Percentiles rank a stretch among this genome's conserved stretches.
Evolutionary conservation across 306 rosid species (phyloP).

Genomic region (Cyclanthera cordifolia): DNA sequence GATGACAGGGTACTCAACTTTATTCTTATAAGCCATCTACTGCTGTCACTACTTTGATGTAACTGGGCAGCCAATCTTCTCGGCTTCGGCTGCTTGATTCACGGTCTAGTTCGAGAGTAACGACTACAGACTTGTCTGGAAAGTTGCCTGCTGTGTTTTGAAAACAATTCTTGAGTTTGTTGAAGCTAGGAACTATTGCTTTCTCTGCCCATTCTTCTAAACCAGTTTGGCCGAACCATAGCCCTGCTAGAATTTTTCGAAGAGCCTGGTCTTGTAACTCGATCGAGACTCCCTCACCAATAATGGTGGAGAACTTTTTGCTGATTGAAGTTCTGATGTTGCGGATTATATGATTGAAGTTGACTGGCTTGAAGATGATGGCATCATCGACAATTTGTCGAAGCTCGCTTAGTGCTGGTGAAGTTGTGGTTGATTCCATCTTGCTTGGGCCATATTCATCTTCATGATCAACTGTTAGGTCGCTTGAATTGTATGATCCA

Average conservation of each 20-base stretch:
- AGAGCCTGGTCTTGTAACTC: slow-evolving; percentile 70
- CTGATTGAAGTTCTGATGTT: slow-evolving; percentile 33
- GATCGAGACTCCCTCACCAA: slow-evolving; percentile 43
- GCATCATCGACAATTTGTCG: slow-evolving; percentile 55
- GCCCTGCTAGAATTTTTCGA: slow-evolving; percentile 62
- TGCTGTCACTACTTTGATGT: slow-evolving; percentile 40
- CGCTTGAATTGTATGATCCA: slow-evolving; percentile 85
- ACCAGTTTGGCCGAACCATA: slow-evolving; percentile 62
- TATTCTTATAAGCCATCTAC: slow-evolving; percentile 17
- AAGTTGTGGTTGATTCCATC: slow-evolving; percentile 15
- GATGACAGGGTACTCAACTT: not conserved
- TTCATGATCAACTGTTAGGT: slow-evolving; percentile 72
- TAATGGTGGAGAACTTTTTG: slow-evolving; percentile 36
- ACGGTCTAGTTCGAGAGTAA: slow-evolving; percentile 57
- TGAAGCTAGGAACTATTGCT: slow-evolving; percentile 62
- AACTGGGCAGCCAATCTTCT: slow-evolving; percentile 47
- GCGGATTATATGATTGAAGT: slow-evolving; percentile 32
- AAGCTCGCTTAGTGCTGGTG: slow-evolving; percentile 36
- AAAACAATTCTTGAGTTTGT: slow-evolving; percentile 39
- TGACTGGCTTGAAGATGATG: slow-evolving; percentile 69
- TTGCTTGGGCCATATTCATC: slow-evolving; percentile 38
- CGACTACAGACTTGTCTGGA: slow-evolving; percentile 31
- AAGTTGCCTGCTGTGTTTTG: slow-evolving; percentile 6
- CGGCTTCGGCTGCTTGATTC: slow-evolving; percentile 29
- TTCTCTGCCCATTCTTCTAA: slow-evolving; percentile 71